Evolutionary conservation across 1,284 basidiomycete species (phyloP).

Genomic region (Ustilago curta): DNA sequence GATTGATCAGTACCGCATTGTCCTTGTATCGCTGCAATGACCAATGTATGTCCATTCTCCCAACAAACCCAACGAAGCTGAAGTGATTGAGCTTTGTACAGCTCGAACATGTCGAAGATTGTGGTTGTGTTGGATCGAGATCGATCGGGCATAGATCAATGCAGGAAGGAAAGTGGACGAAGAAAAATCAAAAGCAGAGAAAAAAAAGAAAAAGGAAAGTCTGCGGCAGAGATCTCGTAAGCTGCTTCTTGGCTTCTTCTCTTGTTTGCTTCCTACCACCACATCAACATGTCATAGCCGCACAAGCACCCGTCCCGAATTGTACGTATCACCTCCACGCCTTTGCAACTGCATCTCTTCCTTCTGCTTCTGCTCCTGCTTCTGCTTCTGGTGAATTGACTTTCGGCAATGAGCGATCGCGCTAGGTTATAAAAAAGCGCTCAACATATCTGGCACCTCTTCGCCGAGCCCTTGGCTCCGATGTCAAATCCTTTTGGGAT

Average conservation of each 20-base stretch:
- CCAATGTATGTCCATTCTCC: no score
- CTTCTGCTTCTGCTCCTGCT: conserved; percentile 1
- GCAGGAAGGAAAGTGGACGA: conserved; percentile 4
- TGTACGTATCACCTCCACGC: conserved; percentile 12
- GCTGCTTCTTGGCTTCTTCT: conserved; percentile 2
- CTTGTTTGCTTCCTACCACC: conserved; percentile 8
- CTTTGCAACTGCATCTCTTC: not conserved
- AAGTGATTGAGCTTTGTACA: not conserved
- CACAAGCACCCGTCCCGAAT: conserved; percentile 1
- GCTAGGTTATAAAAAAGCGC: conserved; percentile 58
- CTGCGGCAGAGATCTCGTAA: conserved; percentile 28
- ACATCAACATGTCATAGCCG: conserved; percentile 24
- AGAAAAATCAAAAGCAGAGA: conserved; percentile 4
- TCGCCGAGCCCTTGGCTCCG: conserved; percentile 53
- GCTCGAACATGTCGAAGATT: not conserved
- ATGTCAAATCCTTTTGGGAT: conserved; percentile 11
- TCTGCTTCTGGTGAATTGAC: not conserved
- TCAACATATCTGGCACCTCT: conserved; percentile 58
- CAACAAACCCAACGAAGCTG: no score
- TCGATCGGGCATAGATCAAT: conserved; percentile 9
- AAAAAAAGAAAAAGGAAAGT: conserved; percentile 10
- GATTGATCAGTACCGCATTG: not conserved
- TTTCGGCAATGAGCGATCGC: conserved; percentile 59
- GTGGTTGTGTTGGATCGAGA: not conserved
- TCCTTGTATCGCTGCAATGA: no score